A percentile compares a stretch with the other conserved stretches of the same genome.
These are phyloP conservation scores for Aspergillus tamarii DNA, from an alignment of 2,329 filamentous ascomycete species.

Conservation along the genomic window DNA sequence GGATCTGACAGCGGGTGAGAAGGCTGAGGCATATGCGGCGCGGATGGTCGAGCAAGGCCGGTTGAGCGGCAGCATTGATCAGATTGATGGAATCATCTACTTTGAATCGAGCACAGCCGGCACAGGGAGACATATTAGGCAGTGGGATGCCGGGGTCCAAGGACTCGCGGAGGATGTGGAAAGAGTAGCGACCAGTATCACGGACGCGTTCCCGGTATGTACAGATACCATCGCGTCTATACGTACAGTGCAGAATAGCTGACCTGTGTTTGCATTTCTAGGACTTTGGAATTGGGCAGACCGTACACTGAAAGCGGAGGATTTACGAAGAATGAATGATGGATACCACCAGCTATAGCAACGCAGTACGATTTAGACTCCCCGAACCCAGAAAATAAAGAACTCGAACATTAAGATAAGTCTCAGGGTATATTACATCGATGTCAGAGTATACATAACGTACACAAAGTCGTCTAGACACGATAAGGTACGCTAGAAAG, in stretches of 20 bases:
- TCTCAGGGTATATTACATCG: conserved; percentile 4
- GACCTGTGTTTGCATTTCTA: conserved; percentile 15
- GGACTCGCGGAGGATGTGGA: conserved; percentile 87
- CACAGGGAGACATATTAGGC: conserved; percentile 72
- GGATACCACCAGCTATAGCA: conserved; percentile 20
- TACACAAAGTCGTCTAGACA: not conserved
- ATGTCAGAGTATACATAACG: not conserved
- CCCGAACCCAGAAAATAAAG: not conserved
- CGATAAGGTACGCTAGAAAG: not conserved
- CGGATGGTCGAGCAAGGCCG: conserved; percentile 95
- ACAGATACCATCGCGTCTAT: not conserved
- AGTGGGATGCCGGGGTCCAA: conserved; percentile 89
- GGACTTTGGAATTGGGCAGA: conserved; percentile 40
- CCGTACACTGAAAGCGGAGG: conserved; percentile 33
- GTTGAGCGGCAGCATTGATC: conserved; percentile 85
- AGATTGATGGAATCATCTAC: conserved; percentile 85
- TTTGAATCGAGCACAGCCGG: conserved; percentile 75
- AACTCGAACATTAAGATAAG: not conserved
- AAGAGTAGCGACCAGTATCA: conserved; percentile 77
- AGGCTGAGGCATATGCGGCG: conserved; percentile 88
- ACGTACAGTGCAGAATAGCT: not conserved
- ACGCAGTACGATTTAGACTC: not conserved
- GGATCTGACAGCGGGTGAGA: conserved; percentile 60
- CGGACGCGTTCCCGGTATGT: conserved; percentile 76
- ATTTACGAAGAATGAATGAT: conserved; percentile 15